A percentile compares a stretch with the other conserved stretches of the same genome.
These are phyloP conservation scores for Jaltomata sinuosa DNA, from an alignment of 257 asterid genomes.

Conservation along the genomic window DNA sequence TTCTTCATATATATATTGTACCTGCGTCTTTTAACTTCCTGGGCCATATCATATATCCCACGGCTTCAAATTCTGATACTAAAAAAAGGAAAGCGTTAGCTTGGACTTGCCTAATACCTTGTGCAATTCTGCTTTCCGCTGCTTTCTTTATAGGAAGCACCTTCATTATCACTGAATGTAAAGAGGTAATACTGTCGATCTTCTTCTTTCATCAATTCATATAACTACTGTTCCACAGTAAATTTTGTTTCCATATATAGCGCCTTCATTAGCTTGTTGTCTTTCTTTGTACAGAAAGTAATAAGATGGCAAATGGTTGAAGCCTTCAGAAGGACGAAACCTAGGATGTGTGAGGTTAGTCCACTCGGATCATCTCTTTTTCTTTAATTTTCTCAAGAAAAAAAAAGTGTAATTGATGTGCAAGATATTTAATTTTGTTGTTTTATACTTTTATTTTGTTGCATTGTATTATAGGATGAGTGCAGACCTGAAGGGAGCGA, in stretches of 20 bases:
- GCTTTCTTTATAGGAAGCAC: constrained; percentile 33
- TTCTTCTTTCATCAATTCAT: background rate
- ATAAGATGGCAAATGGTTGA: constrained; percentile 24
- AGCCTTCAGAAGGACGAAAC: constrained; percentile 11
- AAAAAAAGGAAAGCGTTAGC: constrained; percentile 25
- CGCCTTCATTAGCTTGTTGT: background rate
- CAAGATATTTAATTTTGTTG: background rate
- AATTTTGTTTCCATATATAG: background rate
- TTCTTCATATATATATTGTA: background rate
- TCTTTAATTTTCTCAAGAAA: background rate
- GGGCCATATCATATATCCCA: background rate
- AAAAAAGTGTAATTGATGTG: background rate
- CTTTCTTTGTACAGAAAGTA: constrained; percentile 26
- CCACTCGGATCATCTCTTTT: background rate
- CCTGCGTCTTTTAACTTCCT: background rate
- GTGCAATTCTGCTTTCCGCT: constrained; percentile 32
- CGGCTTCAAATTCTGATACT: constrained; percentile 9
- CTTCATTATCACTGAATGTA: constrained; percentile 29
- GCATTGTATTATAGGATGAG: constrained; percentile 24
- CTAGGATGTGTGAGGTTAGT: constrained; percentile 52
- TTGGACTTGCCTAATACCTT: constrained; percentile 28
- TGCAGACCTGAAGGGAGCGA: constrained; percentile 57
- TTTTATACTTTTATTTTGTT: background rate
- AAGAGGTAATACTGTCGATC: constrained; percentile 30
- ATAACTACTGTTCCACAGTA: background rate